Percentiles rank a stretch among this genome's conserved stretches.
Evolutionary conservation across 345 rosid species (phyloP).

Genomic region (Gynandropsis gynandra): DNA sequence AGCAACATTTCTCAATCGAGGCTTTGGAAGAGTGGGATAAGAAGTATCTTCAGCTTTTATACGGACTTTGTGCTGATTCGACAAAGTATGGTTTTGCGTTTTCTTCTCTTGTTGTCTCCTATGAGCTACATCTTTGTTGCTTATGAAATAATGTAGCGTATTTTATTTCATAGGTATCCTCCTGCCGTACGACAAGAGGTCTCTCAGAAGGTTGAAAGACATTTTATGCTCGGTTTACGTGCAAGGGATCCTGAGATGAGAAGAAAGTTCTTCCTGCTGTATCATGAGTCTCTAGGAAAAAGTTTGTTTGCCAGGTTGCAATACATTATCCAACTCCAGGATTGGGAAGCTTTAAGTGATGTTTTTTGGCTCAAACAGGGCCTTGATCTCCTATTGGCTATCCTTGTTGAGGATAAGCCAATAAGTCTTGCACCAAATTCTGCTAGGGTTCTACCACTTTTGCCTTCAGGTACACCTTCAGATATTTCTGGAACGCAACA

Average conservation of each 20-base stretch:
- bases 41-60: slow-evolving; percentile 89
- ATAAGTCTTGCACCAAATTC: slow-evolving; percentile 96
- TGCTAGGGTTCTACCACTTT: slow-evolving; percentile 74
- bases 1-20: slow-evolving; percentile 59
- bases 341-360: slow-evolving; percentile 97
- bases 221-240: slow-evolving; percentile 92
- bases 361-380: slow-evolving; percentile 99
- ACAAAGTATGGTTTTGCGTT: slow-evolving; percentile 44
- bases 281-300: slow-evolving; percentile 78
- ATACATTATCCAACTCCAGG: slow-evolving; percentile 79
- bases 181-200: slow-evolving; percentile 75
- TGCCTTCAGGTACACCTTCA: slow-evolving; percentile 41
- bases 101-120: neutral
- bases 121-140: slow-evolving; percentile 14
- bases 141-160: slow-evolving; percentile 18
- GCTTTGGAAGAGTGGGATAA: slow-evolving; percentile 85
- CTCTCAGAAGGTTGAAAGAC: slow-evolving; percentile 93
- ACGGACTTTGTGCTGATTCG: slow-evolving; percentile 85
- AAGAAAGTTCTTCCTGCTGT: slow-evolving; percentile 75
- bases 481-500: slow-evolving; percentile 58
- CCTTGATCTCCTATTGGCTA: slow-evolving; percentile 91
- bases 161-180: slow-evolving; percentile 49
- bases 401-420: slow-evolving; percentile 77
- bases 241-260: slow-evolving; percentile 91
- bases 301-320: slow-evolving; percentile 75